Percentiles rank a stretch among this genome's conserved stretches.
Evolutionary conservation across 169 alveolate genomes (phyloP).

Genomic region (Cyclospora cayetanensis): DNA sequence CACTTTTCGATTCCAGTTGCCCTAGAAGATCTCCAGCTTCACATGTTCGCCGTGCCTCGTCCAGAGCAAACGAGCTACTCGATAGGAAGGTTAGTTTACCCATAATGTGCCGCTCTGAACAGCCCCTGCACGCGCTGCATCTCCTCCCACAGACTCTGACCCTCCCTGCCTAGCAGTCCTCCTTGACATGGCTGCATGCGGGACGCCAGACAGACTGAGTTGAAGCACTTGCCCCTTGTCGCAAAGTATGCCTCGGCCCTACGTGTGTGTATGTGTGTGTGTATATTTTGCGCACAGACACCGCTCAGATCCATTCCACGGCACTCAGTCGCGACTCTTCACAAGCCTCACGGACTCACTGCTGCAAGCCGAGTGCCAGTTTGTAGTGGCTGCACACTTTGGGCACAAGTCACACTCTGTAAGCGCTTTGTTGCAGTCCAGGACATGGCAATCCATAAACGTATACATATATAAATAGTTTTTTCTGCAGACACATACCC

Average conservation of each 20-base stretch:
- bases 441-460: not conserved
- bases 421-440: too few relatives aligned
- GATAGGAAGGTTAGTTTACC: not conserved
- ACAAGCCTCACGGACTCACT: not conserved
- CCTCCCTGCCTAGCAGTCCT: too few relatives aligned
- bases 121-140: too few relatives aligned
- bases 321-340: not conserved
- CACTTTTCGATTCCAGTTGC: conserved; percentile 76
- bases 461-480: not conserved
- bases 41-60: conserved; percentile 72
- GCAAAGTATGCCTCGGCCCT: too few relatives aligned
- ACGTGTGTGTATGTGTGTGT: too few relatives aligned
- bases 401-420: conserved; percentile 67
- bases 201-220: too few relatives aligned
- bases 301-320: not conserved
- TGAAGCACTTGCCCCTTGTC: too few relatives aligned
- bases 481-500: too few relatives aligned
- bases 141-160: too few relatives aligned
- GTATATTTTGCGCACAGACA: not conserved
- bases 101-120: too few relatives aligned
- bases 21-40: conserved; percentile 73
- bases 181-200: not conserved
- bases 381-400: conserved; percentile 60
- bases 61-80: not conserved
- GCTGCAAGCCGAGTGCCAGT: conserved; percentile 13